A percentile compares a stretch with the other conserved stretches of the same genome.
Evolutionary conservation across 192 early-diverging fungal genomes (phyloP).

Genomic region (Backusella morwellensis): DNA sequence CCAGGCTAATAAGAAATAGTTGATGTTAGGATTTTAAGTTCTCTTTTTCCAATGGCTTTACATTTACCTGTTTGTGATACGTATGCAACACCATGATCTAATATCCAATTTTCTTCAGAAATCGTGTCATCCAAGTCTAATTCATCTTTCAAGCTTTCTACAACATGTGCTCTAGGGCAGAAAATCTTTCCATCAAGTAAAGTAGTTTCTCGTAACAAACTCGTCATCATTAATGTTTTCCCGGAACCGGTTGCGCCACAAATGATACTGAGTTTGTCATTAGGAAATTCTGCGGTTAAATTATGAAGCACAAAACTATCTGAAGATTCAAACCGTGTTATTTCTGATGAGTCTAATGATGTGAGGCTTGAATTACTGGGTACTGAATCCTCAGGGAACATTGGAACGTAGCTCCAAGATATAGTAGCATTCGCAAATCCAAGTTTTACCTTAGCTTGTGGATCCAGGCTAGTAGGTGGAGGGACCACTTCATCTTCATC

Average conservation of each 20-base stretch:
- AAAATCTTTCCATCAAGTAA: conserved; percentile 36
- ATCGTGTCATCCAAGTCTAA: conserved; percentile 4
- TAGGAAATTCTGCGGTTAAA: conserved; percentile 45
- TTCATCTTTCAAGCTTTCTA: conserved; percentile 5
- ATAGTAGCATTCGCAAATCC: conserved; percentile 52
- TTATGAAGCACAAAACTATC: conserved; percentile 44
- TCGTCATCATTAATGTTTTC: conserved; percentile 80
- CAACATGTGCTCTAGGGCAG: conserved; percentile 29
- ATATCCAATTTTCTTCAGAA: conserved; percentile 31
- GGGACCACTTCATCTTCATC: conserved; percentile 69
- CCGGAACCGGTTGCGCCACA: conserved; percentile 84
- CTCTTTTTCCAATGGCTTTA: neutral
- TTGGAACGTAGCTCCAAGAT: conserved; percentile 35
- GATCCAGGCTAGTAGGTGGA: conserved; percentile 25
- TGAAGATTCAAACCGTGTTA: conserved; percentile 4
- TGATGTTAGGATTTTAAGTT: conserved; percentile 19
- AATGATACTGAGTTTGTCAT: conserved; percentile 47
- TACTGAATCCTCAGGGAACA: neutral
- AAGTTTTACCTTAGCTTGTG: conserved; percentile 4
- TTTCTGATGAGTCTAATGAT: neutral
- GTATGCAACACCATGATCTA: conserved; percentile 68
- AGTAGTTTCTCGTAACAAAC: conserved; percentile 71
- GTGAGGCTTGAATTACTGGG: neutral
- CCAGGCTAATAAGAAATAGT: conserved; percentile 42
- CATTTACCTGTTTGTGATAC: conserved; percentile 53